Evolutionary conservation across 164 flowering plant genomes (phyloP).

Genomic region (Chimonanthus praecox): DNA sequence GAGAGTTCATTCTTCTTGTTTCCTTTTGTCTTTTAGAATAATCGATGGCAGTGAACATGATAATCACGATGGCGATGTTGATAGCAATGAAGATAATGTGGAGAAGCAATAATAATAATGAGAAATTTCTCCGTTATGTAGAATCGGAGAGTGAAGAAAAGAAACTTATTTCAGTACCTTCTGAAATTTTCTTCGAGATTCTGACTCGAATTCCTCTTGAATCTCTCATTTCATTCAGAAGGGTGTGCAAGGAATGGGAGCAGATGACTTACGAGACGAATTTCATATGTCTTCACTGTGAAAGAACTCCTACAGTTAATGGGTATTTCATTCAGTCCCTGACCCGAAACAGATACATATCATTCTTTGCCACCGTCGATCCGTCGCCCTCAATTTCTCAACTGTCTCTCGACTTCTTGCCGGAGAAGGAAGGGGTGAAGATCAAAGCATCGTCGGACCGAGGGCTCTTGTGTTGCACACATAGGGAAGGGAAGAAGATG

Average conservation of each 20-base stretch:
- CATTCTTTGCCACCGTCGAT: neutral
- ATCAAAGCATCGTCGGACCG: neutral
- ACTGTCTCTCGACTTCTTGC: neutral
- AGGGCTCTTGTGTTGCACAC: neutral
- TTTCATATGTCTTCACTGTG: neutral
- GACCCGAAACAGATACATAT: neutral
- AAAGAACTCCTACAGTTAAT: neutral
- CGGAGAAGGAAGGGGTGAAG: neutral
- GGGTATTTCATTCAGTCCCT: constrained; percentile 1
- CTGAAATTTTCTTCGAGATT: neutral
- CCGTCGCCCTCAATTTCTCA: neutral
- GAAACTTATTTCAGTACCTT: neutral
- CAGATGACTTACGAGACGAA: neutral
- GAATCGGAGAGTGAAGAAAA: too few relatives aligned
- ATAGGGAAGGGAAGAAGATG: neutral
- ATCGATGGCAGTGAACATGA: too few relatives aligned
- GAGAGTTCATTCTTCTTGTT: too few relatives aligned
- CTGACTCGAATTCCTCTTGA: neutral
- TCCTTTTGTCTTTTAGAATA: too few relatives aligned
- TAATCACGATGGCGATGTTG: too few relatives aligned
- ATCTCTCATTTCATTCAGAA: neutral
- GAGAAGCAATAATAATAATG: too few relatives aligned
- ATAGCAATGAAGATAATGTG: too few relatives aligned
- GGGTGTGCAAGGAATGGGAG: neutral
- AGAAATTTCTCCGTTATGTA: too few relatives aligned